phyloP scores from a whole-genome alignment of 192 early-diverging fungal genomes.

The Dispira parvispora region DNA sequence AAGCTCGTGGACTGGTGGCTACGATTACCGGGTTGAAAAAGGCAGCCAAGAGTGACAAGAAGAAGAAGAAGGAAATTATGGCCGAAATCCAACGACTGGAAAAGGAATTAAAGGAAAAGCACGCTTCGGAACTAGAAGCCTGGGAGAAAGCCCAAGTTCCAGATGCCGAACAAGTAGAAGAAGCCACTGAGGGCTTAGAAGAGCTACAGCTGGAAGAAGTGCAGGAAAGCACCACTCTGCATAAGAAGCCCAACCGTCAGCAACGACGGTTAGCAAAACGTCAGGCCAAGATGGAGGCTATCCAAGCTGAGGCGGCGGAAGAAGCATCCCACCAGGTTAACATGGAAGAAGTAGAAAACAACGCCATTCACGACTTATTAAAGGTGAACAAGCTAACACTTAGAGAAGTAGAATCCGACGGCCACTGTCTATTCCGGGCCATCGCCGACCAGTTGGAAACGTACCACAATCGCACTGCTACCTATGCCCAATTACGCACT shows the following conservation, averaged over 20 bases:
- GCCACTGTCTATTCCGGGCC: slow-evolving; percentile 90
- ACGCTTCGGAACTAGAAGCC: slow-evolving; percentile 37
- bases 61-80: slow-evolving; percentile 76
- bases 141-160: slow-evolving; percentile 11
- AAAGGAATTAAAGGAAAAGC: slow-evolving; percentile 34
- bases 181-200: no score
- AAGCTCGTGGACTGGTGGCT: slow-evolving; percentile 53
- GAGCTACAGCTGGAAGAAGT: no score
- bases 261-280: slow-evolving; percentile 13
- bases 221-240: no score
- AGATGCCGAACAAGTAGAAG: no score
- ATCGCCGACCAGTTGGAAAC: slow-evolving; percentile 61
- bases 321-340: slow-evolving; percentile 65
- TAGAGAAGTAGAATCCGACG: slow-evolving; percentile 58
- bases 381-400: slow-evolving; percentile 38
- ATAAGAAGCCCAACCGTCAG: slow-evolving; percentile 8
- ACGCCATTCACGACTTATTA: slow-evolving; percentile 43
- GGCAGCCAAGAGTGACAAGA: slow-evolving; percentile 58
- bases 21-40: slow-evolving; percentile 61
- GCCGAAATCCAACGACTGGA: slow-evolving; percentile 53
- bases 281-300: slow-evolving; percentile 42
- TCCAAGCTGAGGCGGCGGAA: slow-evolving; percentile 51
- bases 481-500: slow-evolving; percentile 48
- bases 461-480: slow-evolving; percentile 29
- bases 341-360: slow-evolving; percentile 49